Evolutionary conservation across 805 yeast species (phyloP).

Genomic region (Ogataea nitratoaversa): DNA sequence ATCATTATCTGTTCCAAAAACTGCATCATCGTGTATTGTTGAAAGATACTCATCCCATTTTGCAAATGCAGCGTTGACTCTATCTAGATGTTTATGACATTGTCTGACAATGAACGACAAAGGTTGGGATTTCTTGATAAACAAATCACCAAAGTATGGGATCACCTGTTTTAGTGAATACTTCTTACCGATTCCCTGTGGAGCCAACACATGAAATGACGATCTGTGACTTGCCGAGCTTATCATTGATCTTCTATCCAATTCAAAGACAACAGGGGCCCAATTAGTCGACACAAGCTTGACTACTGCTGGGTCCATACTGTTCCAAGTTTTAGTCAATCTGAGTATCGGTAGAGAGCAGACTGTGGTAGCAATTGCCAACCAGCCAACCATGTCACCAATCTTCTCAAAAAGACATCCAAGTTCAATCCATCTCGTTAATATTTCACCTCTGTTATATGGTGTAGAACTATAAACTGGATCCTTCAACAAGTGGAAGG

Average conservation of each 20-base stretch:
- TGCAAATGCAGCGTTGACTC: constrained; percentile 66
- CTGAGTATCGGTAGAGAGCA: constrained; percentile 82
- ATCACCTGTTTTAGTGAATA: constrained; percentile 75
- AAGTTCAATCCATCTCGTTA: constrained; percentile 80
- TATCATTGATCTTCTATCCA: constrained; percentile 69
- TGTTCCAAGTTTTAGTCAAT: constrained; percentile 68
- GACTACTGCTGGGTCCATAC: constrained; percentile 55
- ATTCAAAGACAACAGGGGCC: constrained; percentile 89
- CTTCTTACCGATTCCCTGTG: constrained; percentile 77
- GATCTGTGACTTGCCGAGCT: constrained; percentile 53
- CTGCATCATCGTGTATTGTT: constrained; percentile 41
- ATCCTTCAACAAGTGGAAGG: constrained; percentile 65
- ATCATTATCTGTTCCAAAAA: constrained; percentile 16
- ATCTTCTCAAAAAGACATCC: constrained; percentile 71
- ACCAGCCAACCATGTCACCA: constrained; percentile 95
- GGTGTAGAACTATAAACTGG: constrained; percentile 27
- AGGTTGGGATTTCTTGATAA: constrained; percentile 43
- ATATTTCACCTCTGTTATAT: constrained; percentile 55
- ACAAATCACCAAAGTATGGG: constrained; percentile 87
- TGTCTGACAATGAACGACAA: constrained; percentile 37
- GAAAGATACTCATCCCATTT: constrained; percentile 78
- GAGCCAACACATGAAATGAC: constrained; percentile 73
- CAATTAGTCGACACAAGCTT: constrained; percentile 71
- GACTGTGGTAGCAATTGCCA: constrained; percentile 78
- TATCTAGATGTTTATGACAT: constrained; percentile 60